phyloP scores from a whole-genome alignment of 306 rosid genomes.

The Fagus sylvatica region DNA sequence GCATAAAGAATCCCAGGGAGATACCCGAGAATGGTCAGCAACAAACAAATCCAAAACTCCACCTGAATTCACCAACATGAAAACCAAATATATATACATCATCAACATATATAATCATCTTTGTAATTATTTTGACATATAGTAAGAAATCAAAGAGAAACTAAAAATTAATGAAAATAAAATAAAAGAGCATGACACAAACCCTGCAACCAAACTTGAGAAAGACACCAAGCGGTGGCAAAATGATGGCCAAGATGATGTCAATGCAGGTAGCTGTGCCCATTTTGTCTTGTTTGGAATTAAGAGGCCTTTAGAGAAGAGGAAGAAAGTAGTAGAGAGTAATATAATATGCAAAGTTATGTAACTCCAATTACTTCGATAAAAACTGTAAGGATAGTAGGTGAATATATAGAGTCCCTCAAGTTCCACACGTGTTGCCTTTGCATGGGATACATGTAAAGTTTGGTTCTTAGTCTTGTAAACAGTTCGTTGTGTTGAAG shows the following conservation, averaged over 20 bases:
- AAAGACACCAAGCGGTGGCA: constrained; percentile 93
- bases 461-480: too few species aligned
- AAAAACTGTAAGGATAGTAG: too few species aligned
- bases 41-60: constrained; percentile 86
- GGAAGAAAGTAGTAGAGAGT: background rate
- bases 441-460: too few species aligned
- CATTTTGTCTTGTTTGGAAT: constrained; percentile 7
- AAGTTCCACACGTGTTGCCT: too few species aligned
- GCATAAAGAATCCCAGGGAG: constrained; percentile 86
- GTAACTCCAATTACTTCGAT: background rate
- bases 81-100: background rate
- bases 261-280: constrained; percentile 59
- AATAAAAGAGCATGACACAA: background rate
- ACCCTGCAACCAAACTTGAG: constrained; percentile 77
- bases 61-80: constrained; percentile 33
- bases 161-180: background rate
- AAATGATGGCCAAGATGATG: constrained; percentile 67
- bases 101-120: too few species aligned
- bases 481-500: too few species aligned
- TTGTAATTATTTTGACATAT: too few species aligned
- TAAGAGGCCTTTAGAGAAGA: too few species aligned
- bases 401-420: too few species aligned
- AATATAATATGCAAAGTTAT: too few species aligned
- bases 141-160: background rate
- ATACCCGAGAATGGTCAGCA: constrained; percentile 68